Base-by-base conservation (phyloP, 805 yeast species). In the Kregervanrija delftensis region DNA sequence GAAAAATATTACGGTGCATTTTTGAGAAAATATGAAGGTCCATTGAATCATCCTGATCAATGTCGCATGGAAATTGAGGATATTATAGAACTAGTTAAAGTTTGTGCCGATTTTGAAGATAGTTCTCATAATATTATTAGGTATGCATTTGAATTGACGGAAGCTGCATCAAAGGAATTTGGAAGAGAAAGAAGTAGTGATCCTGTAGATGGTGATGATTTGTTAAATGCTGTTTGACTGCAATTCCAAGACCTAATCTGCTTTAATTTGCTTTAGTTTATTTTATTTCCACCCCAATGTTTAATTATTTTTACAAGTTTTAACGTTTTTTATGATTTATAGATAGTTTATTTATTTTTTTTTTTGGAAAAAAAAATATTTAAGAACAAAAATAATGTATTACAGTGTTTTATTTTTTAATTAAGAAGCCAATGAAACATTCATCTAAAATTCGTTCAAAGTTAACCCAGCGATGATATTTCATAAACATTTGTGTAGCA, bases 391-490 rank as follows among this genome's bases (percentile, higher is more conserved):
- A 22, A 22, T 5, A 22, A 17, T 17, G 22, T 5, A 17, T 17
- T 17, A 17, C 22, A 22, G 28, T 22, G 8, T 22, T 22, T 22
- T 6, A 22, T 6, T 22, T 22, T 46, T 38, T 53, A 14, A 60
- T 61, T 44, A 65, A 62, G 33, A 76, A 61, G 1, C 98, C 99
- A 3, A 91, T 74, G 46, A 80, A 66, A 57, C 97, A 89, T 44
- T 76, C 79, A 54, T 79, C 88, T 45, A 91, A 66, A 73, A 91
- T 77, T 48, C 88, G 65, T 50, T 90, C 96, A 41, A 71, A 86
- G 60, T 86, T 91, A 5, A 91, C 96, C 99, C 68, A 66, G 11
- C 66, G 55, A 50, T 76, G 81, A 49, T 83, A 85, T 63, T 81
- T 79, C 61, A 81, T 78, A 57, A 91, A 91, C 48, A 86, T 57